Percentiles rank a stretch among this genome's conserved stretches.
Conservation (phyloP, 2,329 filamentous ascomycete genomes). For the Aspergillus pseudoviridinutans region DNA sequence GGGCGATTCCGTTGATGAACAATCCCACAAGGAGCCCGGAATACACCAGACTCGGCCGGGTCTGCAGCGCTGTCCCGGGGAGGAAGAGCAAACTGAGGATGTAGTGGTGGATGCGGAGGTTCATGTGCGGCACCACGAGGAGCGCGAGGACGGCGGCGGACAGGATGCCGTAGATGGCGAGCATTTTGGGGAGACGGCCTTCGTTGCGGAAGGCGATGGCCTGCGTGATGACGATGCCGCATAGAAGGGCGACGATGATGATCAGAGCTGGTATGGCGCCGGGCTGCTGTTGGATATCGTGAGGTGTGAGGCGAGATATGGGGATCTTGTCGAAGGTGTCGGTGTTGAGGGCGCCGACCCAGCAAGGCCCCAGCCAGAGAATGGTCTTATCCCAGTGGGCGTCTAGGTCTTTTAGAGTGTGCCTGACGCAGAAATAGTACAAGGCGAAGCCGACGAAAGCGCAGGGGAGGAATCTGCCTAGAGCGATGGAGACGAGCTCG, state of each 20-base stretch:
- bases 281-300: slow-evolving; percentile 58
- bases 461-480: slow-evolving; percentile 57
- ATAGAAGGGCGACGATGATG: slow-evolving; percentile 48
- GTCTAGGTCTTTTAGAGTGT: slow-evolving; percentile 47
- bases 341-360: slow-evolving; percentile 59
- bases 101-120: slow-evolving; percentile 62
- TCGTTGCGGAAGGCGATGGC: slow-evolving; percentile 55
- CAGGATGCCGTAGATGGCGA: slow-evolving; percentile 46
- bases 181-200: slow-evolving; percentile 48
- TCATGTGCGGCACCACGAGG: slow-evolving; percentile 54
- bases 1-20: slow-evolving; percentile 60
- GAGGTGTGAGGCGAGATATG: slow-evolving; percentile 58
- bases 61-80: slow-evolving; percentile 57
- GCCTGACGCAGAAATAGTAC: slow-evolving; percentile 52
- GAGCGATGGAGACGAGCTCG: slow-evolving; percentile 50
- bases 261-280: slow-evolving; percentile 57
- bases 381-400: slow-evolving; percentile 59
- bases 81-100: slow-evolving; percentile 57
- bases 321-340: slow-evolving; percentile 62
- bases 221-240: slow-evolving; percentile 53
- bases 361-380: slow-evolving; percentile 58
- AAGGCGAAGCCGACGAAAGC: slow-evolving; percentile 56
- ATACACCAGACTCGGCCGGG: slow-evolving; percentile 55
- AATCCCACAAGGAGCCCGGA: slow-evolving; percentile 59
- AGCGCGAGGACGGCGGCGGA: slow-evolving; percentile 42